Conservation (phyloP, 345 rosid species). For the Camelina laxa region DNA sequence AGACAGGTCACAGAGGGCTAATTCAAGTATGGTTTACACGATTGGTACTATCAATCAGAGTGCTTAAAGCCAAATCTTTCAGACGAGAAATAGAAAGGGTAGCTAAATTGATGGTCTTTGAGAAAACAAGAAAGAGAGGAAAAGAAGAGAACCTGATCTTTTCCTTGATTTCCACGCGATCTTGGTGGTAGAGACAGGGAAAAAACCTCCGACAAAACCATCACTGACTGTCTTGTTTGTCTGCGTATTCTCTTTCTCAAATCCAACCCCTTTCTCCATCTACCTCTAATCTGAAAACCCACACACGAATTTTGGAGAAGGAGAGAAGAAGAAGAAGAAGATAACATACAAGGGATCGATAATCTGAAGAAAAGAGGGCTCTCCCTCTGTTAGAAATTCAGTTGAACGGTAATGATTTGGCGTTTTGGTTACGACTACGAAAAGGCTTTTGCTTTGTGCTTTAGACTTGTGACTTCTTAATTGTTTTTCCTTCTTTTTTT, state of each 20-base stretch:
- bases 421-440: slow-evolving; percentile 37
- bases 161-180: slow-evolving; percentile 82
- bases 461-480: slow-evolving; percentile 5
- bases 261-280: slow-evolving; percentile 42
- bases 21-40: slow-evolving; percentile 11
- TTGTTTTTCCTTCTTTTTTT: neutral
- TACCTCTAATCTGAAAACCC: slow-evolving; percentile 32
- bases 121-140: slow-evolving; percentile 17
- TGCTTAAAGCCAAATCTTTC: slow-evolving; percentile 4
- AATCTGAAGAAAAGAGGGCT: neutral
- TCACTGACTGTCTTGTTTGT: slow-evolving; percentile 48
- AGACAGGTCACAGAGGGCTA: neutral
- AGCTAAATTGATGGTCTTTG: neutral
- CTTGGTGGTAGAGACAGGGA: slow-evolving; percentile 67
- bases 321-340: slow-evolving; percentile 35
- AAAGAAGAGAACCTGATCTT: slow-evolving; percentile 59
- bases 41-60: slow-evolving; percentile 1
- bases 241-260: slow-evolving; percentile 36
- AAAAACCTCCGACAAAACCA: slow-evolving; percentile 66
- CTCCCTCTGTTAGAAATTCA: slow-evolving; percentile 31
- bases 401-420: slow-evolving; percentile 47
- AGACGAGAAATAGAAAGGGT: neutral
- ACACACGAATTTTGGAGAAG: neutral
- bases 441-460: slow-evolving; percentile 36
- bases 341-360: slow-evolving; percentile 34